Conservation (phyloP, 2,329 filamentous ascomycete species). For the Monosporascus sp. region DNA sequence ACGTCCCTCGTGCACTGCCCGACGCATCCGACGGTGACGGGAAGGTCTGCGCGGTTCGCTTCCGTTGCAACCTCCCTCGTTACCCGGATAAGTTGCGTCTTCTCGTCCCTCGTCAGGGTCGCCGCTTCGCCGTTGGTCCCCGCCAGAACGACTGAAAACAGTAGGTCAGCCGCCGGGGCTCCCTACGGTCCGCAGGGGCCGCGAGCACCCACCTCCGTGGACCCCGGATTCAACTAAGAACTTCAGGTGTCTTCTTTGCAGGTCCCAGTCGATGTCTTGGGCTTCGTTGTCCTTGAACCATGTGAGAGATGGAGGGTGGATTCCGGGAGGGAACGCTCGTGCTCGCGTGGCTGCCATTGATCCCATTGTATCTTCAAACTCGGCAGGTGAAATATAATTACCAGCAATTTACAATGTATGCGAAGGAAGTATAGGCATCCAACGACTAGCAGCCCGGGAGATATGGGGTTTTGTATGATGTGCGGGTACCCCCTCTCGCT, state of each 20-base stretch:
- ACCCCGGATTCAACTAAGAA: slow-evolving; percentile 49
- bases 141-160: slow-evolving; percentile 52
- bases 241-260: slow-evolving; percentile 47
- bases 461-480: too few relatives aligned
- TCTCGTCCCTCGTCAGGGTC: slow-evolving; percentile 59
- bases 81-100: slow-evolving; percentile 53
- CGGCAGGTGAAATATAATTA: not conserved
- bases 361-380: not conserved
- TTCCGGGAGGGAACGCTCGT: slow-evolving; percentile 38
- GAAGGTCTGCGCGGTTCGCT: slow-evolving; percentile 50
- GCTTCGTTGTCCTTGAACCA: slow-evolving; percentile 43
- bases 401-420: too few relatives aligned
- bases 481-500: too few relatives aligned
- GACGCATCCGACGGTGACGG: slow-evolving; percentile 62
- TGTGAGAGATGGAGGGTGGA: slow-evolving; percentile 53
- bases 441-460: too few relatives aligned
- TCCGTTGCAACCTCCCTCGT: slow-evolving; percentile 58
- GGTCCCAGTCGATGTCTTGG: slow-evolving; percentile 52
- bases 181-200: not conserved
- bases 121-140: slow-evolving; percentile 72
- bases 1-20: slow-evolving; percentile 62
- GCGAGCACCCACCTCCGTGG: slow-evolving; percentile 37
- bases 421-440: too few relatives aligned
- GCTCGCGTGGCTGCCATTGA: not conserved
- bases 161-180: slow-evolving; percentile 1